Base-by-base conservation (phyloP, 306 rosid species). In the Cicer bijugum region DNA sequence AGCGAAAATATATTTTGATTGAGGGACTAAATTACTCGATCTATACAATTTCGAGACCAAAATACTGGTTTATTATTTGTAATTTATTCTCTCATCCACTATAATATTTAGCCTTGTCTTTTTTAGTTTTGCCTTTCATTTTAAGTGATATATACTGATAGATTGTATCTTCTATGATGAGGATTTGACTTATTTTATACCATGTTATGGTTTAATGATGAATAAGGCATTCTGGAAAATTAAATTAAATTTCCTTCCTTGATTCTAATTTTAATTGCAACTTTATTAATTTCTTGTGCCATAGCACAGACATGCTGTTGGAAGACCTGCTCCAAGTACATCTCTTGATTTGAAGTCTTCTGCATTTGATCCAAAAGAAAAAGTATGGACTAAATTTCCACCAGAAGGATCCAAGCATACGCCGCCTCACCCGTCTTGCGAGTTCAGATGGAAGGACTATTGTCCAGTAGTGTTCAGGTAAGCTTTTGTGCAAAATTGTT, bases 291-390 rank as follows among this genome's bases (percentile, higher is more conserved):
- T 83, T 80, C 60, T 79, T 81, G 88, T 82, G 89, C 90, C 90
- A 86, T 91, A 89, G 93, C 90, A 75, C 95, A 94, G 99, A 83
- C 99, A 95, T 88, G 88, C 99, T 69, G 96, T 95, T 78, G 99
- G 97, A 80, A 87, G 97, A 88, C 99, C 99, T 44, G 99, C 97
- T 84, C 99, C 99, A 80, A 83, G 85, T 56, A 79, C 93, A 40
- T 85, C 97, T 53, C 96, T 90, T 80, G 99, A 95, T 79, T 82
- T 95, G 74, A 92, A 86, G 85, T 6, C 87, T 55, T 95, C 99
- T 28, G 97, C 97, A 56, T 95, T 95, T 60, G 97, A 95, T 85
- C 97, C 97, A 9, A 90, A 75, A 80, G 97, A 95, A 72, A 95
- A 95, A 84, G 89, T 92, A 5, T 95, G 99, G 99, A 95, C 99